These are phyloP conservation scores for Crithidia thermophila DNA, from an alignment of 208 protist species.

Conservation along the genomic window DNA sequence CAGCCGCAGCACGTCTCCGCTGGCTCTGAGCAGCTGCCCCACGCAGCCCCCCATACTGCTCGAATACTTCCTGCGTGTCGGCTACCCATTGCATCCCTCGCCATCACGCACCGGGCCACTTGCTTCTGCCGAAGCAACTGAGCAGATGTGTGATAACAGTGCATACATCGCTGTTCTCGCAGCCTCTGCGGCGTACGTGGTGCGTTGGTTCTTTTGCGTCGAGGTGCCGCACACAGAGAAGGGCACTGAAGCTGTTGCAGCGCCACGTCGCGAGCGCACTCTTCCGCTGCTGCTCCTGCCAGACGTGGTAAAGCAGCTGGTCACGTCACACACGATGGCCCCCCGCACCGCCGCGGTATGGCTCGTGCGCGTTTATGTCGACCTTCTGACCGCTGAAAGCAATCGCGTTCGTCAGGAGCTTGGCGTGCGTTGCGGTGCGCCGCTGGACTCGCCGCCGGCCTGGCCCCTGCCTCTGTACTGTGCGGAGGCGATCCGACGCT, in stretches of 20 bases:
- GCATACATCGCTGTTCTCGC: conserved; percentile 7
- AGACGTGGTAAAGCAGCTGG: conserved; percentile 22
- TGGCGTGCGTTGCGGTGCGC: background rate
- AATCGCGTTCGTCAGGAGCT: background rate
- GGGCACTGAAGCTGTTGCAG: too few relatives aligned
- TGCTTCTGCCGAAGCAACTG: background rate
- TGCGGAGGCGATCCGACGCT: conserved; percentile 4
- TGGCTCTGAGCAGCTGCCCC: background rate
- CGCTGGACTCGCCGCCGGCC: background rate
- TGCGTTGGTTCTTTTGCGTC: conserved; percentile 8
- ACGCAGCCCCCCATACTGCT: conserved; percentile 2
- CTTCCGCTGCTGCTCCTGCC: conserved; percentile 9
- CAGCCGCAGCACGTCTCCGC: background rate
- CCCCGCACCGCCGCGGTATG: conserved; percentile 19
- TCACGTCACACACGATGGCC: conserved; percentile 16
- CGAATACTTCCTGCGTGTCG: conserved; percentile 22
- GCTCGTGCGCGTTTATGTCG: conserved; percentile 27
- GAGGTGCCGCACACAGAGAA: too few relatives aligned
- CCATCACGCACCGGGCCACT: background rate
- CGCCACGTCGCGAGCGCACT: too few relatives aligned
- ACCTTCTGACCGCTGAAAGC: conserved; percentile 6
- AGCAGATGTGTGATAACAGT: background rate
- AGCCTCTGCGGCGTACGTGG: background rate
- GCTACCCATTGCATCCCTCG: conserved; percentile 13
- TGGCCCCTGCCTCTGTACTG: conserved; percentile 2